Evolutionary conservation across 2,329 filamentous ascomycete genomes (phyloP), one percentile per base, ranked within the genome.

Genomic region (Ophiostoma sp.): DNA sequence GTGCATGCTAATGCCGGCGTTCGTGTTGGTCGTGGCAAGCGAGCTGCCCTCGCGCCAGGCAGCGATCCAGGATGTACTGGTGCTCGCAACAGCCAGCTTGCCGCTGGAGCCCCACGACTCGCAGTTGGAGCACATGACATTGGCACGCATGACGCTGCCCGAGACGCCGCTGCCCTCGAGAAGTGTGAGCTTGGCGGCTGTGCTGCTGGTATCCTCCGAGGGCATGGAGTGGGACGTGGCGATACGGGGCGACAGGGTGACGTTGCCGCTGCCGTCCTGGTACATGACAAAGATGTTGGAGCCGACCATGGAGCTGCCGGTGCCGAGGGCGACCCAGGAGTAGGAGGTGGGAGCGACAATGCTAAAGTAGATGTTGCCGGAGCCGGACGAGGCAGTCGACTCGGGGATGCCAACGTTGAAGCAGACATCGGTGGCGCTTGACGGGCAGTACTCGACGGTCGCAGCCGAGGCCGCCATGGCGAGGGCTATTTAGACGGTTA

Each of bases 241-340:
- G 3, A 75, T 73, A 36, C 87, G 83, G 1, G 86, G 81, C 70
- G 86, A 88, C 67, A 89, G 74, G 0, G 87, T 89, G 38, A 89
- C 80, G 73, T 89, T 88, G 70, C 83, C 83, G 3, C 73, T 71
- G 69, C 85, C 84, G 71, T 87, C 80, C 63, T 83, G 77, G 75
- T 89, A 89, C 72, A 89, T 79, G 73, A 89, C 71, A 74, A 89
- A 88, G 69, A 89, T 87, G 74, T 86, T 83, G 65, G 86, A 76
- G 44, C 81, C 83, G 14, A 75, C 55, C 87, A 89, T 89, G 58
- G 71, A 69, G 0, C 74, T 72, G 63, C 87, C 87, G 44, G 84
- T 84, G 42, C 85, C 87, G 18, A 89, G 78, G 8, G 80, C 83
- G 16, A 87, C 80, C 87, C 87, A 89, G 69, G 76, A 73, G 74